Base-by-base conservation (phyloP, 345 rosid genomes). In the Nasturtium officinale region DNA sequence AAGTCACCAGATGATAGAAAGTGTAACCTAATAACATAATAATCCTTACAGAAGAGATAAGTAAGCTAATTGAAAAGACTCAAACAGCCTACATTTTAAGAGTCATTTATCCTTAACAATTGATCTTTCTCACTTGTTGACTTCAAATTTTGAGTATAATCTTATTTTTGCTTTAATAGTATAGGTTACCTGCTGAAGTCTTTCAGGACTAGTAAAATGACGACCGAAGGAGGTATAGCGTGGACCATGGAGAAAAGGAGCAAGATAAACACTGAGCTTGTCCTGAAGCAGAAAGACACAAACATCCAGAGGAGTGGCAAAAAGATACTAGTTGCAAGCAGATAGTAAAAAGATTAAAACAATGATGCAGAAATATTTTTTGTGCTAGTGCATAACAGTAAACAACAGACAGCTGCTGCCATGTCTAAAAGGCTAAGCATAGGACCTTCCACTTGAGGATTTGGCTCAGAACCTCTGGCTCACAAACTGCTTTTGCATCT, bases 151-250 rank as follows among this genome's bases (percentile, higher is more conserved):
- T 26, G 42, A 52, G 42, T 16, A 42, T 51, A 56, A 18, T 35
- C 25, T 63, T n/a, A 52, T 15, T 23, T 30, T 29, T 61, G 69
- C 45, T 56, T 64, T 18, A 9, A 43, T 30, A 80, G 57, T 33
- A 58, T 9, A 35, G 2, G 25, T 76, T 82, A 94, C 99, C 93
- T 83, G 87, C 73, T 85, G 77, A 78, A 94, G 96, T 80, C 88
- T 91, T 65, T 91, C 90, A 65, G 65, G 80, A 73, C 87, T 91
- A 20, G 99, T 91, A 79, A 94, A 94, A 83, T 94, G 98, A 76
- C 98, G 97, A 62, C 98, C 98, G 71, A 77, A 91, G 50, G 98
- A 94, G 18, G 96, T 81, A 72, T 94, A 94, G 48, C 96, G 92
- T 85, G 75, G 71, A 55, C 97, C 98, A 79, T 80, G 58, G 17